Conservation (phyloP, 73 alveolate species). For the Tetrahymena malaccensis region DNA sequence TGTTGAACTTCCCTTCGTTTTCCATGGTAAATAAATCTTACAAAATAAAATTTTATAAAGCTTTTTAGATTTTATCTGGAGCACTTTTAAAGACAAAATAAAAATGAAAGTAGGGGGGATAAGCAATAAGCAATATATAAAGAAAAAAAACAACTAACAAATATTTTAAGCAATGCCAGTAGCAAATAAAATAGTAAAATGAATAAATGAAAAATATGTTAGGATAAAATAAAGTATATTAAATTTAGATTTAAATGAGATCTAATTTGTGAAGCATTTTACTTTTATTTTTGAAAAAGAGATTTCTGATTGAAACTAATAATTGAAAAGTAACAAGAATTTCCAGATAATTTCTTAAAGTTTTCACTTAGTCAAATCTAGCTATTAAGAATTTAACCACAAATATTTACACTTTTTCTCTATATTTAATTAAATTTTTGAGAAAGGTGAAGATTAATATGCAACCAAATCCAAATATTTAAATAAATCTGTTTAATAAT, state of each 20-base stretch:
- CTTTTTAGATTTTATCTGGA: no score
- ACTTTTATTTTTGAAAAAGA: no score
- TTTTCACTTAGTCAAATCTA: no score
- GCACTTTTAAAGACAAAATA: no score
- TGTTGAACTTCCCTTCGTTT: background rate
- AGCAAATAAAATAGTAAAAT: background rate
- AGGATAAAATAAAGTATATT: no score
- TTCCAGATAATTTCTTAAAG: background rate
- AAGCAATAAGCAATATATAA: no score
- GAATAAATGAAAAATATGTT: background rate
- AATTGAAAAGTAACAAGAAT: background rate
- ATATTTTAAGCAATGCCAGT: no score
- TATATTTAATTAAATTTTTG: no score
- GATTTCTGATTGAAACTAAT: background rate
- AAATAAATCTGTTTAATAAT: background rate
- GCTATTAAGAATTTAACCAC: background rate
- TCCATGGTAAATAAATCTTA: background rate
- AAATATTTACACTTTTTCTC: background rate
- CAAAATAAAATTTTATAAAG: no score
- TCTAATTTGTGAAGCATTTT: background rate
- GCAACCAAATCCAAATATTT: background rate
- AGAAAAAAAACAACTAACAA: no score
- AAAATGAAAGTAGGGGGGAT: no score
- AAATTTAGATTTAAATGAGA: no score
- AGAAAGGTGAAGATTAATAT: background rate